These are phyloP conservation scores for Eremochloa ophiuroides DNA, from an alignment of 176 grass and related monocot genomes.

Conservation along the genomic window DNA sequence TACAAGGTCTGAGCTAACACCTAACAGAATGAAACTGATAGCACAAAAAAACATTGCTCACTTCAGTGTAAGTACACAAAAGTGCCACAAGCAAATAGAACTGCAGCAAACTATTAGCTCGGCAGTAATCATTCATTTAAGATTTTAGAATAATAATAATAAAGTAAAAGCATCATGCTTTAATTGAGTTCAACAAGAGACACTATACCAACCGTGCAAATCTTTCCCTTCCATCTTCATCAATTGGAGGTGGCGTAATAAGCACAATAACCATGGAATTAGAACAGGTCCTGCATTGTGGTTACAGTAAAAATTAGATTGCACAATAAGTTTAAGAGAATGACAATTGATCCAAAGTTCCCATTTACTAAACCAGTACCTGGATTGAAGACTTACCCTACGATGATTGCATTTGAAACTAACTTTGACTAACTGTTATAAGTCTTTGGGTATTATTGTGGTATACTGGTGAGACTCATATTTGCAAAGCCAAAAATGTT, in stretches of 20 bases:
- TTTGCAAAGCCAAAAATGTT: neutral
- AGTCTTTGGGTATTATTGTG: neutral
- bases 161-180: neutral
- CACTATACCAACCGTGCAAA: slow-evolving; percentile 56
- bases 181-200: slow-evolving; percentile 9
- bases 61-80: neutral
- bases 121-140: neutral
- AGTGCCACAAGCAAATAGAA: neutral
- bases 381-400: neutral
- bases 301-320: slow-evolving; percentile 13
- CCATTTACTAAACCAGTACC: neutral
- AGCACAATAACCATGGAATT: slow-evolving; percentile 59
- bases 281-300: slow-evolving; percentile 49
- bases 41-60: neutral
- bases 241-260: slow-evolving; percentile 78
- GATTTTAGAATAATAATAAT: neutral
- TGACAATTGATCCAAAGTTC: neutral
- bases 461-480: neutral
- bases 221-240: slow-evolving; percentile 72
- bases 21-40: neutral
- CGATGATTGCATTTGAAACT: neutral
- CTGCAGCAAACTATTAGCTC: neutral
- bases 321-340: neutral
- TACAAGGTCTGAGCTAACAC: neutral
- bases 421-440: neutral